Conservation (phyloP, 2,329 filamentous ascomycete species). For the Botrytis porri region DNA sequence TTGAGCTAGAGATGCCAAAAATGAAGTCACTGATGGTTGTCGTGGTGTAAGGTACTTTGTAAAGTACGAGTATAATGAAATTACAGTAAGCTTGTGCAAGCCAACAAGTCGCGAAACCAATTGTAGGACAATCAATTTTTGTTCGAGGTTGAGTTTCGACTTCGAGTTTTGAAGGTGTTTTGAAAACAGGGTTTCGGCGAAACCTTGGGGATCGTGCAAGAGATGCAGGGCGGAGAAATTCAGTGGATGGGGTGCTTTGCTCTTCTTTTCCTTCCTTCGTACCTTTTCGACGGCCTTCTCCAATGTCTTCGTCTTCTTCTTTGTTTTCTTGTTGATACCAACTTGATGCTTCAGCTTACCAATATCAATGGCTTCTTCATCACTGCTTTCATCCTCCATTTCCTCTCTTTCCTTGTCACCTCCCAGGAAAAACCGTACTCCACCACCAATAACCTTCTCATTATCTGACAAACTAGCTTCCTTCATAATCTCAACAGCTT, state of each 20-base stretch:
- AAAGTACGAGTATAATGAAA: slow-evolving; percentile 73
- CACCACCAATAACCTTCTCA: slow-evolving; percentile 85
- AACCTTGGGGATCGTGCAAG: slow-evolving; percentile 89
- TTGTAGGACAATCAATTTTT: slow-evolving; percentile 85
- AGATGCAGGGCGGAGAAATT: slow-evolving; percentile 97
- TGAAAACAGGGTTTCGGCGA: slow-evolving; percentile 83
- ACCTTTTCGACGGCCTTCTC: slow-evolving; percentile 79
- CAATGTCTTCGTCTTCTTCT: slow-evolving; percentile 77
- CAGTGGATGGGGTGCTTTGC: slow-evolving; percentile 78
- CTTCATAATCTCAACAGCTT: slow-evolving; percentile 97
- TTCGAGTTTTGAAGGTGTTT: slow-evolving; percentile 89
- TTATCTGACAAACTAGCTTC: slow-evolving; percentile 85
- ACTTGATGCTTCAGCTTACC: slow-evolving; percentile 78
- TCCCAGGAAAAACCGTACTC: slow-evolving; percentile 90
- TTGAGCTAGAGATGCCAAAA: slow-evolving; percentile 88
- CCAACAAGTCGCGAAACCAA: slow-evolving; percentile 88
- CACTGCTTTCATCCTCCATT: slow-evolving; percentile 81
- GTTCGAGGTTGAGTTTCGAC: slow-evolving; percentile 80
- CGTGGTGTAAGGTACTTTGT: slow-evolving; percentile 22
- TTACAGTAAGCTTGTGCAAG: slow-evolving; percentile 85
- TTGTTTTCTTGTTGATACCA: slow-evolving; percentile 94
- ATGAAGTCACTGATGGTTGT: slow-evolving; percentile 54
- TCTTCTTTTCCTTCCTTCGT: slow-evolving; percentile 81
- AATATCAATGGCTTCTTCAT: slow-evolving; percentile 79
- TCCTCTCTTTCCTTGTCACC: slow-evolving; percentile 96